Evolutionary conservation across 2,329 filamentous ascomycete species (phyloP).

Genomic region (Diplocarpon mali): DNA sequence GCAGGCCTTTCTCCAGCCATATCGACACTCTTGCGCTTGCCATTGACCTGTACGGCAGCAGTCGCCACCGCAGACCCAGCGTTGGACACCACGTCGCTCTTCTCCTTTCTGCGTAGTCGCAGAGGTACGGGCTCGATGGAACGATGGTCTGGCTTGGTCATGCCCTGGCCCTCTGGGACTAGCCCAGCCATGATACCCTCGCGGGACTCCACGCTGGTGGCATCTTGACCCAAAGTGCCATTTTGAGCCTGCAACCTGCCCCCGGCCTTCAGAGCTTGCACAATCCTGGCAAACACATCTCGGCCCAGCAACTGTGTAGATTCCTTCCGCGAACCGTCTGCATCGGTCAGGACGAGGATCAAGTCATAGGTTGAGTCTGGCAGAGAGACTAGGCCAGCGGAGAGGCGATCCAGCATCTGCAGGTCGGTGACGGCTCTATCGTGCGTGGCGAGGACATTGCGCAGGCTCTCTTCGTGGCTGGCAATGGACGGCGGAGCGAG

Average conservation of each 20-base stretch:
- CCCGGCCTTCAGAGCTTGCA: slow-evolving; percentile 58
- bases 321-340: slow-evolving; percentile 53
- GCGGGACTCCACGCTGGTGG: slow-evolving; percentile 41
- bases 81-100: slow-evolving; percentile 32
- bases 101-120: slow-evolving; percentile 47
- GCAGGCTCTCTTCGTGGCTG: slow-evolving; percentile 69
- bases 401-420: slow-evolving; percentile 94
- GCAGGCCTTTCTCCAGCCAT: slow-evolving; percentile 29
- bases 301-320: slow-evolving; percentile 54
- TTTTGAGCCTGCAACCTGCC: slow-evolving; percentile 61
- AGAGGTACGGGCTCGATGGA: slow-evolving; percentile 33
- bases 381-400: slow-evolving; percentile 68
- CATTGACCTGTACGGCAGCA: slow-evolving; percentile 23
- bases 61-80: slow-evolving; percentile 27
- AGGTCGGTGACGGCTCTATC: slow-evolving; percentile 73
- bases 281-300: slow-evolving; percentile 56
- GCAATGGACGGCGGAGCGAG: slow-evolving; percentile 86
- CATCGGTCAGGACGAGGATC: slow-evolving; percentile 73
- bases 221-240: slow-evolving; percentile 40
- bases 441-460: slow-evolving; percentile 57
- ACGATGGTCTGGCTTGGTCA: slow-evolving; percentile 57
- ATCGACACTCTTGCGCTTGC: slow-evolving; percentile 22
- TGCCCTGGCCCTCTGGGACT: slow-evolving; percentile 48
- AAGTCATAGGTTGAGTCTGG: slow-evolving; percentile 70
- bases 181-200: slow-evolving; percentile 81